A percentile compares a stretch with the other conserved stretches of the same genome.
phyloP scores from a whole-genome alignment of 2,329 filamentous ascomycete genomes.

The Endocalyx cinctus region DNA sequence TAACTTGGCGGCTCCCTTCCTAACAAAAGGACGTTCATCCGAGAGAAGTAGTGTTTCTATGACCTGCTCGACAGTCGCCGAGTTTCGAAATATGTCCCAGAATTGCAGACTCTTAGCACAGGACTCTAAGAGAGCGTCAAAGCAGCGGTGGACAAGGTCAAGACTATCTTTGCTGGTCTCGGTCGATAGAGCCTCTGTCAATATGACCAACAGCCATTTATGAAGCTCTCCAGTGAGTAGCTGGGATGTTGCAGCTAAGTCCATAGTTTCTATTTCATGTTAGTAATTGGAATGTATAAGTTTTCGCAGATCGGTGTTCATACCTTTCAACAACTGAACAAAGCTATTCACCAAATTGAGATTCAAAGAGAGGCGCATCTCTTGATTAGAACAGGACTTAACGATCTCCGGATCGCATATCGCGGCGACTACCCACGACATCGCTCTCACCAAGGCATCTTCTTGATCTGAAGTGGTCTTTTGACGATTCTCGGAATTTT shows the following conservation, averaged over 20 bases:
- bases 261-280: slow-evolving; percentile 19
- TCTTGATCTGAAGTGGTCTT: slow-evolving; percentile 21
- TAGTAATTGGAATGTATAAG: slow-evolving; percentile 7
- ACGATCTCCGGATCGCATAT: slow-evolving; percentile 55
- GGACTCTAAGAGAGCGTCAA: slow-evolving; percentile 36
- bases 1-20: slow-evolving; percentile 30
- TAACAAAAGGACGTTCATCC: slow-evolving; percentile 31
- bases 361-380: slow-evolving; percentile 45
- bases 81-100: slow-evolving; percentile 33
- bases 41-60: slow-evolving; percentile 32
- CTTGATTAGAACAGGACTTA: slow-evolving; percentile 36
- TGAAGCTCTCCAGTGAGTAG: slow-evolving; percentile 19
- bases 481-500: slow-evolving; percentile 15
- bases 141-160: slow-evolving; percentile 29
- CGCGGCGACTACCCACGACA: slow-evolving; percentile 54
- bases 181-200: slow-evolving; percentile 14
- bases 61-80: slow-evolving; percentile 21
- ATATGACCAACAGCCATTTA: slow-evolving; percentile 18
- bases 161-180: slow-evolving; percentile 21
- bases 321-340: slow-evolving; percentile 51
- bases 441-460: slow-evolving; percentile 37
- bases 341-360: slow-evolving; percentile 54
- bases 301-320: slow-evolving; percentile 7
- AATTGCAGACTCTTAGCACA: slow-evolving; percentile 33
- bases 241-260: slow-evolving; percentile 12